phyloP scores from a whole-genome alignment of 2,329 filamentous ascomycete genomes.

The Trichothecium sympodiale region DNA sequence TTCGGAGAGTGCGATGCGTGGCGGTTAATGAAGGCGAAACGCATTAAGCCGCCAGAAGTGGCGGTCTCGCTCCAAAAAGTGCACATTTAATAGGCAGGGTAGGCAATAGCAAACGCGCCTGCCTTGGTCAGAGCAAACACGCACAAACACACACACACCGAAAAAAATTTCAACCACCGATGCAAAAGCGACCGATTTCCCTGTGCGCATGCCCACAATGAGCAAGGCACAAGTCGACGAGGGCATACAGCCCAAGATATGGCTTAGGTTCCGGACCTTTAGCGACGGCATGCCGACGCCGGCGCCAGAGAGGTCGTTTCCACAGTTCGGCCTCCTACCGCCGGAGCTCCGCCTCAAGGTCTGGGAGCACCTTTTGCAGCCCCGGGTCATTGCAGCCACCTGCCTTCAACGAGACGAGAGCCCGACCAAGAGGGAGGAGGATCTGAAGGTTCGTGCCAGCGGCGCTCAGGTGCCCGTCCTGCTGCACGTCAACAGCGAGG shows the following conservation, averaged over 20 bases:
- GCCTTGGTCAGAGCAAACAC: too few relatives aligned
- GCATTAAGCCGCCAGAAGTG: too few relatives aligned
- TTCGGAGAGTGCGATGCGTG: too few relatives aligned
- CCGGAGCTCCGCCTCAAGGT: conserved; percentile 36
- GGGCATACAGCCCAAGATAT: conserved; percentile 22
- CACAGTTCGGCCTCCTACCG: conserved; percentile 28
- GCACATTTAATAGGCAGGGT: too few relatives aligned
- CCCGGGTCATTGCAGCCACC: conserved; percentile 31
- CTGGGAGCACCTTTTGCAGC: conserved; percentile 32
- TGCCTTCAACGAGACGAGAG: conserved; percentile 24
- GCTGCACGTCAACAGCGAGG: conserved; percentile 31
- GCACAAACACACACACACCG: too few relatives aligned
- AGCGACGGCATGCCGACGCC: conserved; percentile 22
- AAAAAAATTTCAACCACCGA: too few relatives aligned
- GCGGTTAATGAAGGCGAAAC: too few relatives aligned
- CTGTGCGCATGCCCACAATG: too few relatives aligned
- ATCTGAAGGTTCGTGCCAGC: conserved; percentile 14
- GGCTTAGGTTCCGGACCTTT: conserved; percentile 34
- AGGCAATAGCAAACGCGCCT: too few relatives aligned
- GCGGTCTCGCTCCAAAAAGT: too few relatives aligned
- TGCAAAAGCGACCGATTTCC: too few relatives aligned
- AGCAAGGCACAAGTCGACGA: too few relatives aligned
- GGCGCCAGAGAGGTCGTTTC: conserved; percentile 14
- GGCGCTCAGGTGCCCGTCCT: conserved; percentile 25
- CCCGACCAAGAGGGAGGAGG: conserved; percentile 15